Evolutionary conservation across 352 stramenopile genomes (phyloP), one percentile per base, ranked within the genome.

Genomic region (Phytophthora pisi): DNA sequence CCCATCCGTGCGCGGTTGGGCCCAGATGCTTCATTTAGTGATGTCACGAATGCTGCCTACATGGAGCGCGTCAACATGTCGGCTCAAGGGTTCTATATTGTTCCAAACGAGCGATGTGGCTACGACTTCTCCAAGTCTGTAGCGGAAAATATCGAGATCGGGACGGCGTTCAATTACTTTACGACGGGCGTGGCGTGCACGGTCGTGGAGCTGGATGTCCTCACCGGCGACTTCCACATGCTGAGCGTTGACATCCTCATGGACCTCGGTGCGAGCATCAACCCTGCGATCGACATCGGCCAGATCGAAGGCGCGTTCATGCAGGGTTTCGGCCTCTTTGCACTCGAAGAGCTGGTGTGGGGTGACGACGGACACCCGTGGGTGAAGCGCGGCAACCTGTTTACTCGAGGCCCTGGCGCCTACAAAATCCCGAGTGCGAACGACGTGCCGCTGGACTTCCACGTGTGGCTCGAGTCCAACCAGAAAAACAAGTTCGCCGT

Each of bases 391-490:
- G 95, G 89, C 36, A 93, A 88, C 51, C 59, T 98, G 5, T 98
- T 99, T 72, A 99, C 96, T 16, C 85, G 84, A 63, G 97, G 97
- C 7, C 96, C 97, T 0, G 96, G 96, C 8, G 96, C 88, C 0
- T 99, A 99, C 87, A 99, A 99, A 77, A 98, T 99, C 67, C 96
- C 97, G 43, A 92, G 94, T 28, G 97, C 97, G 47, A 99, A 99
- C 67, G 96, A 99, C 68, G 82, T 98, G 15, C 96, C 96, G 0
- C 77, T 98, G 52, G 80, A 97, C 36, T 98, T 99, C 65, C 91
- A 97, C 72, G 92, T 99, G 13, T 97, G 89, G 75, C 83, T 99
- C 9, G 84, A 98, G 69, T 90, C 97, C 18, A 90, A 97, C 72
- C 85, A 82, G 24, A 92, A 96, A 51, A 99, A 99, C 76, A 87